These are phyloP conservation scores for Colletotrichum plurivorum DNA, from an alignment of 2,329 filamentous ascomycete genomes.

Conservation along the genomic window DNA sequence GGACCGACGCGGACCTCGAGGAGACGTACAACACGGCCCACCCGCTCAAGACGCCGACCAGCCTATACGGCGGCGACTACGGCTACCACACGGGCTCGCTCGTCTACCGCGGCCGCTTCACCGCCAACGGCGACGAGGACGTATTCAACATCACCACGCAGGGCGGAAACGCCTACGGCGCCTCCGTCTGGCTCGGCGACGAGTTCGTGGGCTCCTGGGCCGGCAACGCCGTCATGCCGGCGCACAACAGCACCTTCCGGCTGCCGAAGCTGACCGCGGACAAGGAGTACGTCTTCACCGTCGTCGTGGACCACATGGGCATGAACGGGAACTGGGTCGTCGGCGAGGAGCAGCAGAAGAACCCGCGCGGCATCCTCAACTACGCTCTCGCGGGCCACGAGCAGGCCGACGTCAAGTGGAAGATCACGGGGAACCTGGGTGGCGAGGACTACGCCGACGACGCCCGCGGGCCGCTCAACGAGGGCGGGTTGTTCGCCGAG, in stretches of 20 bases:
- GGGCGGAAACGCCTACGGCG: constrained; percentile 76
- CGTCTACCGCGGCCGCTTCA: constrained; percentile 77
- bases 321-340: constrained; percentile 74
- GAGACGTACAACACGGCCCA: constrained; percentile 43
- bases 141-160: constrained; percentile 69
- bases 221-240: constrained; percentile 63
- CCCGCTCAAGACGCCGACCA: constrained; percentile 70
- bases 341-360: constrained; percentile 70
- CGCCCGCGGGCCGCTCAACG: constrained; percentile 72
- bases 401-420: constrained; percentile 68
- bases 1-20: constrained; percentile 57
- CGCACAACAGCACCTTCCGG: constrained; percentile 67
- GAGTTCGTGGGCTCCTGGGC: constrained; percentile 73
- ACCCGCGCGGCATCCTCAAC: constrained; percentile 69
- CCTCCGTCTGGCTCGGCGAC: constrained; percentile 73
- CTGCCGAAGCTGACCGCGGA: constrained; percentile 66
- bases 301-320: constrained; percentile 79
- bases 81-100: constrained; percentile 77
- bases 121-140: constrained; percentile 68
- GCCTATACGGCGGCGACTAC: constrained; percentile 77
- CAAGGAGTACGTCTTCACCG: constrained; percentile 71
- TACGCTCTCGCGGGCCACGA: constrained; percentile 64
- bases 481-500: constrained; percentile 70
- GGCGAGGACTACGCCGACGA: constrained; percentile 71
- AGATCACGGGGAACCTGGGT: constrained; percentile 72